These are phyloP conservation scores for Pseudocercospora cruenta DNA, from an alignment of 2,329 filamentous ascomycete genomes.

Conservation along the genomic window DNA sequence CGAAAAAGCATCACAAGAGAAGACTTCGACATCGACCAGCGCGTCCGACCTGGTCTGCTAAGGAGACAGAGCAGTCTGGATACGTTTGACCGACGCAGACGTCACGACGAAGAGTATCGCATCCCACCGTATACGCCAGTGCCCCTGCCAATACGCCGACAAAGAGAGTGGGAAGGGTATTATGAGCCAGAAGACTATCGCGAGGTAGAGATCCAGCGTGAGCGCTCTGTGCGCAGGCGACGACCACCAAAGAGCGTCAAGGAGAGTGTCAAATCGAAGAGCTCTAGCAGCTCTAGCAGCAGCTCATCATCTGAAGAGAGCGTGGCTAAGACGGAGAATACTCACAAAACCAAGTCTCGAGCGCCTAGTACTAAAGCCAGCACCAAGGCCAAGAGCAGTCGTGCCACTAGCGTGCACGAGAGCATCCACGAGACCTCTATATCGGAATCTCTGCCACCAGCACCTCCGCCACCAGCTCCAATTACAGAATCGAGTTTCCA, in stretches of 20 bases:
- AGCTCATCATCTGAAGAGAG: conserved; percentile 39
- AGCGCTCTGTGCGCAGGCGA: conserved; percentile 46
- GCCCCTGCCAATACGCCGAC: conserved; percentile 63
- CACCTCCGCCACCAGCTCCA: conserved; percentile 21
- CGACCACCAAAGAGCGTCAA: conserved; percentile 28
- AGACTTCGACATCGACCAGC: conserved; percentile 57
- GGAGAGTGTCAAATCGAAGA: conserved; percentile 21
- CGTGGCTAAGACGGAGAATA: conserved; percentile 13
- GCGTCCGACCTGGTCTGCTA: conserved; percentile 69
- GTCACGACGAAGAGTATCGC: conserved; percentile 65
- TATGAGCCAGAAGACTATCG: conserved; percentile 50
- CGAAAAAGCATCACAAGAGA: conserved; percentile 55
- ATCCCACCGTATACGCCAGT: conserved; percentile 69
- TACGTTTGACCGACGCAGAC: conserved; percentile 77
- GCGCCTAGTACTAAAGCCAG: conserved; percentile 24
- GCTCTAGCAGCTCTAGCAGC: conserved; percentile 29
- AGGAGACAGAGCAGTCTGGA: conserved; percentile 87
- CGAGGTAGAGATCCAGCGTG: conserved; percentile 53
- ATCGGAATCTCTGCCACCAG: conserved; percentile 21
- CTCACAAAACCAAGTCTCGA: conserved; percentile 17
- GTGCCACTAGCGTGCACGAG: conserved; percentile 24
- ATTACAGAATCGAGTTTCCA: conserved; percentile 20
- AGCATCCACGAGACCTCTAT: conserved; percentile 32
- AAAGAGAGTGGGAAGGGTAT: conserved; percentile 64
- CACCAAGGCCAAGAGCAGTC: conserved; percentile 24